Conservation (phyloP, 306 rosid species). For the Cucurbita argyrosperma region DNA sequence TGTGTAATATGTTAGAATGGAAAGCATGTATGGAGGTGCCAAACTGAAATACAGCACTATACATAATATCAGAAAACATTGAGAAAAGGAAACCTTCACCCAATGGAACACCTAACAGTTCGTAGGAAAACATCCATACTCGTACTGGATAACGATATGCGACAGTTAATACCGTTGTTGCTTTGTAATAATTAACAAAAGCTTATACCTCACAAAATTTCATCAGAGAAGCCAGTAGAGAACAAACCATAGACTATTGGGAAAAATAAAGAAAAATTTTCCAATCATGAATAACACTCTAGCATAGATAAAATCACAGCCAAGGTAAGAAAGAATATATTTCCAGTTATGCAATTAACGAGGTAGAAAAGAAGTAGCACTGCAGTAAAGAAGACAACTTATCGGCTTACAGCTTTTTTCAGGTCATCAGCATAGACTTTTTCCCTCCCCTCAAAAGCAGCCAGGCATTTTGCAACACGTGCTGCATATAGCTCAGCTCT, state of each 20-base stretch:
- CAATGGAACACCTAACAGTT: neutral
- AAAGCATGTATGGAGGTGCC: neutral
- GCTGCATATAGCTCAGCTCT: slow-evolving; percentile 96
- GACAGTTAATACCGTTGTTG: neutral
- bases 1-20: slow-evolving; percentile 16
- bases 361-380: neutral
- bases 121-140: neutral
- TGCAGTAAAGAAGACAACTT: slow-evolving; percentile 15
- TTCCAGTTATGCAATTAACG: neutral
- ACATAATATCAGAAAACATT: neutral
- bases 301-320: neutral
- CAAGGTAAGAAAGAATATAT: neutral
- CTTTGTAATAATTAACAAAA: neutral
- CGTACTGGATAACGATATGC: neutral
- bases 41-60: neutral
- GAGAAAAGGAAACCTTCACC: neutral
- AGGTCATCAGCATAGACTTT: slow-evolving; percentile 82
- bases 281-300: neutral
- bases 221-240: neutral
- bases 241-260: neutral
- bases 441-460: slow-evolving; percentile 93
- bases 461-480: slow-evolving; percentile 89
- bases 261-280: neutral
- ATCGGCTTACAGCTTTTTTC: slow-evolving; percentile 94
- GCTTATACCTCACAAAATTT: neutral